Conservation (phyloP, 352 stramenopile genomes). For the Elongisporangium anandrum region DNA sequence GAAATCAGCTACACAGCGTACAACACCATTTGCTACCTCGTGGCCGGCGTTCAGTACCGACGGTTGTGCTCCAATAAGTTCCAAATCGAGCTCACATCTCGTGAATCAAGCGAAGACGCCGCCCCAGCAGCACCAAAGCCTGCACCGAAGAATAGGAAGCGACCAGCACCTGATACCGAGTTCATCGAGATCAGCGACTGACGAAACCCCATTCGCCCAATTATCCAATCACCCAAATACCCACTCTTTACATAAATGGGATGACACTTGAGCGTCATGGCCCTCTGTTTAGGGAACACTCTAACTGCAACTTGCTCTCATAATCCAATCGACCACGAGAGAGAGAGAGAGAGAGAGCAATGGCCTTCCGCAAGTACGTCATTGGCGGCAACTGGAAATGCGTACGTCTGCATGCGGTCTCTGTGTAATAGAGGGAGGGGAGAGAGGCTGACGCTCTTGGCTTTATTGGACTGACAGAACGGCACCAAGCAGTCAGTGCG, state of each 20-base stretch:
- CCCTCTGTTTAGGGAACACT: background rate
- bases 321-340: background rate
- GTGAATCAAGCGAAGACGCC: conserved; percentile 8
- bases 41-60: conserved; percentile 31
- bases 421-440: too few relatives aligned
- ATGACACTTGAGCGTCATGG: background rate
- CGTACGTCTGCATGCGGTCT: conserved; percentile 6
- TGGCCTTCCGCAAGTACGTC: conserved; percentile 26
- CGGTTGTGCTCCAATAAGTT: conserved; percentile 14
- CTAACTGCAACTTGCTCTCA: background rate
- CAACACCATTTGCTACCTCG: conserved; percentile 71
- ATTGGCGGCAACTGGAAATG: conserved; percentile 51
- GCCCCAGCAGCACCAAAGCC: background rate
- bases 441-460: background rate
- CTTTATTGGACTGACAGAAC: conserved; percentile 32
- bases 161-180: conserved; percentile 2
- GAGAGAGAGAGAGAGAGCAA: background rate
- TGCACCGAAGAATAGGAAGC: background rate
- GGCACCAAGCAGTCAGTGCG: conserved; percentile 81
- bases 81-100: conserved; percentile 10
- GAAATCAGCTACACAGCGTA: conserved; percentile 80
- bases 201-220: background rate
- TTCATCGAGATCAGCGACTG: conserved; percentile 37
- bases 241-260: background rate
- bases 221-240: background rate